Percentiles rank a stretch among this genome's conserved stretches.
phyloP scores from a whole-genome alignment of 345 rosid species.

The Arabis hirsuta region DNA sequence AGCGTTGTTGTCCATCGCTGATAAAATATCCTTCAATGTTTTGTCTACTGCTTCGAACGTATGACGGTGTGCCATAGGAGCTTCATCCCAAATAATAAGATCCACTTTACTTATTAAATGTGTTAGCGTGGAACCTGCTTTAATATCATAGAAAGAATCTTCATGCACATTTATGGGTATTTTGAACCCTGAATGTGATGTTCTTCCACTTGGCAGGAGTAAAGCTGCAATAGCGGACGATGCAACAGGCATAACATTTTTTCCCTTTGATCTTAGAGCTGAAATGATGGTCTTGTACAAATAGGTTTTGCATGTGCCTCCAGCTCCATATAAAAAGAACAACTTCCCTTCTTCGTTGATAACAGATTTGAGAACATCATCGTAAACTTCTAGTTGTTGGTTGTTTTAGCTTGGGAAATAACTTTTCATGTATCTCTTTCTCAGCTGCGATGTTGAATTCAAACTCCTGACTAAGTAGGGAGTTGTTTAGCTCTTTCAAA shows the following conservation, averaged over 20 bases:
- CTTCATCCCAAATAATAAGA: conserved; percentile 1
- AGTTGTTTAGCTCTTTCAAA: not conserved
- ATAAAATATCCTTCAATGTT: not conserved
- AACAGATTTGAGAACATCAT: not conserved
- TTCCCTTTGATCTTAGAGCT: not conserved
- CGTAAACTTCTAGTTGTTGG: not conserved
- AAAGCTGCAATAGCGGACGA: not conserved
- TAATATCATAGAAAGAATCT: not conserved
- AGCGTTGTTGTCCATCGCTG: rapidly evolving
- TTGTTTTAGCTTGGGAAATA: too few species aligned
- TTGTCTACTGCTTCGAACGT: not conserved
- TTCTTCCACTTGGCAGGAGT: not conserved
- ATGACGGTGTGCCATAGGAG: conserved; percentile 7
- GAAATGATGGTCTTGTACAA: not conserved
- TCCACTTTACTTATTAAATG: not conserved
- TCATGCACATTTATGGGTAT: not conserved
- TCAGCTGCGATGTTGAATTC: too few species aligned
- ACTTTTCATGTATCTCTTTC: too few species aligned
- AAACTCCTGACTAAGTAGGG: too few species aligned
- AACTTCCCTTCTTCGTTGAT: not conserved
- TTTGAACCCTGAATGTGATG: not conserved
- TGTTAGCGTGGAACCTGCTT: not conserved
- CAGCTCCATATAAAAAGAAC: not conserved
- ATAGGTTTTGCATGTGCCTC: too few species aligned
- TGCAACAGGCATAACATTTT: not conserved